Evolutionary conservation across 2,329 filamentous ascomycete species (phyloP), one percentile per base, ranked within the genome.

Genomic region (Pseudopyricularia javanii): DNA sequence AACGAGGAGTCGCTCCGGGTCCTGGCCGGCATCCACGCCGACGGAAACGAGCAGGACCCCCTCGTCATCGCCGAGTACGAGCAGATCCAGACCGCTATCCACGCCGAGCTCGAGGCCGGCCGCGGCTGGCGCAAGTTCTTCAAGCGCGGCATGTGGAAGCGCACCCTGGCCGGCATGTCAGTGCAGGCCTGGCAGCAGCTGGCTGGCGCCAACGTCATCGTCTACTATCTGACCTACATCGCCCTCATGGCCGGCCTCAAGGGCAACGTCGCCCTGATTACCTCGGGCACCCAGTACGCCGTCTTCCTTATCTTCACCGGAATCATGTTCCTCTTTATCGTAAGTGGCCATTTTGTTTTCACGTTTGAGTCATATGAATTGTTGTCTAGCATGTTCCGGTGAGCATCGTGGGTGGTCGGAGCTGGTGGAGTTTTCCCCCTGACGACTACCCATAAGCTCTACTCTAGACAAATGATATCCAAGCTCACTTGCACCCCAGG

Each of bases 51-150:
- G 1, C 73, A 81, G 60, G 78, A 78, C 40, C 77, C 80, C 0
- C 85, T 86, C 58, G 87, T 91, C 9, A 67, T 68, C 9, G 75
- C 72, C 30, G 88, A 93, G 64, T 70, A 86, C 63, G 70, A 80
- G 20, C 86, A 91, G 58, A 91, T 93, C 63, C 78, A 80, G 57
- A 79, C 85, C 37, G 83, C 82, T 65, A 79, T 85, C 59, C 83
- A 88, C 50, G 86, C 91, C 56, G 87, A 93, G 66, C 76, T 80
- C 17, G 70, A 88, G 62, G 71, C 80, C 14, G 76, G 89, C 57
- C 83, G 87, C 20, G 80, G 79, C 8, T 88, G 86, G 63, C 59
- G 82, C 2, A 86, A 91, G 62, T 75, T 93, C 1, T 77, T 93
- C 68, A 78, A 75, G 58, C 85, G 86, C 1, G 71, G 71, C n/a